These are phyloP conservation scores for Marchantia polymorpha DNA, from an alignment of 225 moss, liverwort and hornwort genomes.

Conservation along the genomic window DNA sequence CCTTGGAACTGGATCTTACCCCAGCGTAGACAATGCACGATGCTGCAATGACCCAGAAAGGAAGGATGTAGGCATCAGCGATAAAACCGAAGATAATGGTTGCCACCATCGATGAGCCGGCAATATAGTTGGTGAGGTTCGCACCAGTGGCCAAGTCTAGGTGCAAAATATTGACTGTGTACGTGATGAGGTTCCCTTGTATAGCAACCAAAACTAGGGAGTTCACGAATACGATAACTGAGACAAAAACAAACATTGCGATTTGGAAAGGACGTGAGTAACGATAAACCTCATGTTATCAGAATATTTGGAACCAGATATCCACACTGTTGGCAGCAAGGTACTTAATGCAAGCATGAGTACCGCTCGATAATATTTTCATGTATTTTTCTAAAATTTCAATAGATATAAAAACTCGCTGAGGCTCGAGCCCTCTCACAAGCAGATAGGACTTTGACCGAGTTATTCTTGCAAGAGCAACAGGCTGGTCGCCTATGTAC, in stretches of 20 bases:
- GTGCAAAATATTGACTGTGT: slow-evolving; percentile 5
- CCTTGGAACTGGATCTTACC: neutral
- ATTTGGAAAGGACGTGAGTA: too few relatives aligned
- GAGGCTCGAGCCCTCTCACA: too few relatives aligned
- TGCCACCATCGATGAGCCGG: neutral
- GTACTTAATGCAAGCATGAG: too few relatives aligned
- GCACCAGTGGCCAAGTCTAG: neutral
- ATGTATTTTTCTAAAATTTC: neutral
- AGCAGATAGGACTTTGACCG: too few relatives aligned
- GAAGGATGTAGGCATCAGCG: slow-evolving; percentile 23
- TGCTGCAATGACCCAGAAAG: slow-evolving; percentile 15
- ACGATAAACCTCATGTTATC: too few relatives aligned
- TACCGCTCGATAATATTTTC: too few relatives aligned
- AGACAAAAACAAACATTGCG: slow-evolving; percentile 7
- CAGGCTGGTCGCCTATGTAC: too few relatives aligned
- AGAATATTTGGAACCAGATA: too few relatives aligned
- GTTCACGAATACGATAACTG: neutral
- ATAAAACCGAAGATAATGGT: slow-evolving; percentile 21
- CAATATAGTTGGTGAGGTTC: slow-evolving; percentile 14
- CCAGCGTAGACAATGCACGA: neutral
- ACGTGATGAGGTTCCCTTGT: slow-evolving; percentile 18
- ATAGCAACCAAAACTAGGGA: neutral
- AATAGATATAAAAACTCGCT: neutral
- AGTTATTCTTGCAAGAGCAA: too few relatives aligned
- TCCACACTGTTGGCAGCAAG: neutral